Evolutionary conservation across 1,284 basidiomycete genomes (phyloP).

Genomic region (Bjerkandera adusta): DNA sequence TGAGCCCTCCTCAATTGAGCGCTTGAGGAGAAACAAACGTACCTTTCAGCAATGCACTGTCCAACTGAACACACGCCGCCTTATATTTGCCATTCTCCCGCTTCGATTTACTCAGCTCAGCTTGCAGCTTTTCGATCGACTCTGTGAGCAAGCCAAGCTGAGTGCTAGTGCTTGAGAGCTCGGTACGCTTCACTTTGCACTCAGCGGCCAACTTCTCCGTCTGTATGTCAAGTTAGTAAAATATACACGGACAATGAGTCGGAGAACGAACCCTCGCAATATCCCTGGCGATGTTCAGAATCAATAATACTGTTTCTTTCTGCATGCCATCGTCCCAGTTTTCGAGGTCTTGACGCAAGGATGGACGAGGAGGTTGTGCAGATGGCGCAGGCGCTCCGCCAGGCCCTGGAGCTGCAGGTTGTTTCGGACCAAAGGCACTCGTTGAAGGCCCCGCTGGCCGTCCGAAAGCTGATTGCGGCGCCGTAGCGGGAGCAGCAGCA

Average conservation of each 20-base stretch:
- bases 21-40: neutral
- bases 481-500: neutral
- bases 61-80: constrained; percentile 52
- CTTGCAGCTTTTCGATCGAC: too few species aligned
- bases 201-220: too few species aligned
- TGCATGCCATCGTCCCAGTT: constrained; percentile 57
- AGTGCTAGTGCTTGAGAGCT: too few species aligned
- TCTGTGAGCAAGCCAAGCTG: too few species aligned
- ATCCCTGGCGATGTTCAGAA: constrained; percentile 44
- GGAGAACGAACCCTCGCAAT: constrained; percentile 46
- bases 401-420: neutral
- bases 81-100: too few species aligned
- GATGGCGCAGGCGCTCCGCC: constrained; percentile 1
- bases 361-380: too few species aligned
- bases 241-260: too few species aligned
- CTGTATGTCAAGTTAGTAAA: too few species aligned
- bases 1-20: neutral
- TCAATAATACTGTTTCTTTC: constrained; percentile 50
- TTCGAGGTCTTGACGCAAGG: too few species aligned
- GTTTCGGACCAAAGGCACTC: neutral
- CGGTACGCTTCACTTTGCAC: too few species aligned
- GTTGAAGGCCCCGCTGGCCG: neutral
- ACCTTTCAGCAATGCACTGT: constrained; percentile 70
- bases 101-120: too few species aligned
- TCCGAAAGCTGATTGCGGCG: neutral